Conservation (phyloP, 164 flowering plant species). For the Piper longum region DNA sequence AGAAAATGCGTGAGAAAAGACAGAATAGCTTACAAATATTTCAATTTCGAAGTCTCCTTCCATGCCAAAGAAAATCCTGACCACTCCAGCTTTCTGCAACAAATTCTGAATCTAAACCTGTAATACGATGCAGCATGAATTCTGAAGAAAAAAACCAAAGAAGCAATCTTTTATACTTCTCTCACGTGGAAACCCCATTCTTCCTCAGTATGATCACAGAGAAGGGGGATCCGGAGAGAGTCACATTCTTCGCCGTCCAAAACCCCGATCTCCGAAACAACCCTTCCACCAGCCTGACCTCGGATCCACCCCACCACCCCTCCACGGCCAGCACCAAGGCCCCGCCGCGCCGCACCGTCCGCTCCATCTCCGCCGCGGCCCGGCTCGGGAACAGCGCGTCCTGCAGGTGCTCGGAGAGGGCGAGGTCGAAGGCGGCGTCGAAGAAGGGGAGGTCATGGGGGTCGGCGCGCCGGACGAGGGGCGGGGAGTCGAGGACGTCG, state of each 20-base stretch:
- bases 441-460: slow-evolving; percentile 79
- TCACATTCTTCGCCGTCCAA: slow-evolving; percentile 37
- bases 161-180: no score
- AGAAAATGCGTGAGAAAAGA: no score
- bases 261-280: slow-evolving; percentile 46
- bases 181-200: no score
- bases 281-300: slow-evolving; percentile 25
- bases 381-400: slow-evolving; percentile 57
- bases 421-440: slow-evolving; percentile 62
- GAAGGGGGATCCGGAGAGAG: slow-evolving; percentile 35
- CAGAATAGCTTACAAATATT: no score
- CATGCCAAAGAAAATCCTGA: no score
- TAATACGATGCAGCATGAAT: no score
- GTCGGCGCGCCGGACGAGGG: slow-evolving; percentile 71
- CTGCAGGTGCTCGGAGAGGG: slow-evolving; percentile 34
- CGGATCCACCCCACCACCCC: slow-evolving; percentile 27
- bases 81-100: no score
- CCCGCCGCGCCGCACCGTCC: slow-evolving; percentile 61
- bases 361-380: slow-evolving; percentile 64
- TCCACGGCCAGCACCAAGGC: slow-evolving; percentile 49
- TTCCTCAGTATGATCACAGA: slow-evolving; percentile 34
- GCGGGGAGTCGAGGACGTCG: slow-evolving; percentile 69
- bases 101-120: no score
- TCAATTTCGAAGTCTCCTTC: no score
- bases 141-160: no score